Base-by-base conservation (phyloP, 352 stramenopile genomes). In the Globisporangium paroecandrum region DNA sequence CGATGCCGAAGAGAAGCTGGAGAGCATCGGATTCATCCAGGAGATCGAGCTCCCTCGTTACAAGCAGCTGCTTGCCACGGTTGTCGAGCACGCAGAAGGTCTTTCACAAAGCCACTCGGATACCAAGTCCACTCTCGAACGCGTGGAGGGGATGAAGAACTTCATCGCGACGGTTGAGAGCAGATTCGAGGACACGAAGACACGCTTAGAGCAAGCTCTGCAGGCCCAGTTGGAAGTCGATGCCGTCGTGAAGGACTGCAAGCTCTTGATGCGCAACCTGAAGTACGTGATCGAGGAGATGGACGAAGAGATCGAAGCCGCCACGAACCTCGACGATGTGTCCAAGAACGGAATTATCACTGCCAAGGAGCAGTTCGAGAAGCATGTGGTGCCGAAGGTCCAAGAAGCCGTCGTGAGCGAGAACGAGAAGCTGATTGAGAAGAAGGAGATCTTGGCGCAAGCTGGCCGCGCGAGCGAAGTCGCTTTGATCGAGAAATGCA, bases 241-340 rank as follows among this genome's bases (percentile, higher is more conserved):
- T 53, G 81, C 82, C 0, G 89, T 97, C 18, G 89, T 90, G 36
- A 94, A 96, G 75, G 89, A 95, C 66, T 90, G 82, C 75, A 94
- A 93, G 70, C 75, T 89, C 9, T 71, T 92, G 43, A 93, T 94
- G 78, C 85, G 87, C 51, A 93, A 91, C 64, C 81, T 97, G 47
- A 95, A 94, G 80, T 95, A 97, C 70, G 81, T 84, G 7, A 91
- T 96, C 15, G 87, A 94, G 69, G 83, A 93, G 64, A 89, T 97
- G 81, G 89, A 96, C 54, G 87, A 96, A 67, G 85, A 95, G 70
- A 82, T 96, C 22, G 85, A 92, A 66, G 82, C 83, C 4, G 82
- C 82, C 22, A 90, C 82, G 3, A 90, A 90, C 69, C 69, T 93
- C 0, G 71, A 95, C 46, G 78, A 93, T 53, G 72, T 89, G 59